phyloP scores from a whole-genome alignment of 176 grass and related monocot species.

The Neostapfia colusana region DNA sequence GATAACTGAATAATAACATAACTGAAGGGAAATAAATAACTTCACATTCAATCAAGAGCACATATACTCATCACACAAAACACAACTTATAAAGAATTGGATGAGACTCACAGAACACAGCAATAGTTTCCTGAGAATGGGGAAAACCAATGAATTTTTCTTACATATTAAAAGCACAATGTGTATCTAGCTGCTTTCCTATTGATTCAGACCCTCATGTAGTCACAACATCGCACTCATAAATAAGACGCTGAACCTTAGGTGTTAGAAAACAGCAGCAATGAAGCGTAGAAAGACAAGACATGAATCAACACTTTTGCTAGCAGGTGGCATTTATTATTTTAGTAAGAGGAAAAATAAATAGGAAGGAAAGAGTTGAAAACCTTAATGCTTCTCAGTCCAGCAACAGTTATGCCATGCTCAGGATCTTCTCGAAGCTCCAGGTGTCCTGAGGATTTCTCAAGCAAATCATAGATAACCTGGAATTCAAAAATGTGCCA shows the following conservation, averaged over 20 bases:
- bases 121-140: neutral
- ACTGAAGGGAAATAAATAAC: neutral
- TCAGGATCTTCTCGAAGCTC: constrained; percentile 96
- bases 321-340: neutral
- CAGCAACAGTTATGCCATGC: constrained; percentile 95
- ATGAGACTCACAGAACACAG: neutral
- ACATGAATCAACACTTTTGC: neutral
- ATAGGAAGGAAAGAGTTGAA: constrained; percentile 18
- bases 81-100: neutral
- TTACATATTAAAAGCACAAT: neutral
- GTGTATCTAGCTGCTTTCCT: neutral
- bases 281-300: neutral
- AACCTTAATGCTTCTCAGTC: constrained; percentile 99
- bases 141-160: neutral
- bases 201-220: neutral
- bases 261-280: neutral
- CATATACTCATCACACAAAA: neutral
- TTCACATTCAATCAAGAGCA: constrained; percentile 11
- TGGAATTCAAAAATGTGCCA: constrained; percentile 44
- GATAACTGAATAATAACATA: neutral
- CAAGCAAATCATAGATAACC: constrained; percentile 99
- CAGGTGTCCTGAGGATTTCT: constrained; percentile 92
- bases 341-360: constrained; percentile 13
- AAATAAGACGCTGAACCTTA: neutral
- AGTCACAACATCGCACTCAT: neutral